Evolutionary conservation across 768 basidiomycete species (phyloP).

Genomic region (Megacollybia marginata): DNA sequence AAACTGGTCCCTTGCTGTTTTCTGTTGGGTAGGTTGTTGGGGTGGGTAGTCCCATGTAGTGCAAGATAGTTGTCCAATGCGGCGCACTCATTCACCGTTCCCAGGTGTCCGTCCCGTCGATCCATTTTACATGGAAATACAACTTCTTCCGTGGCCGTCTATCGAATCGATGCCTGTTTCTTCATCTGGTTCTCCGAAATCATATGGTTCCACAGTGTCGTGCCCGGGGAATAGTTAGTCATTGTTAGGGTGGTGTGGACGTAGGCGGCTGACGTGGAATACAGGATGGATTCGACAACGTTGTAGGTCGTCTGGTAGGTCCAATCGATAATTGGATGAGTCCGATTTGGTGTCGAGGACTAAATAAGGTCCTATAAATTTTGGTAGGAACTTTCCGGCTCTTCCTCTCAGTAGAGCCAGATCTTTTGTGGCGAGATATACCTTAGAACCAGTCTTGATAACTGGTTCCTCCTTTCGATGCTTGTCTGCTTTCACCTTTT

Average conservation of each 20-base stretch:
- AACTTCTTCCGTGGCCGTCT: no score
- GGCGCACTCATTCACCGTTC: no score
- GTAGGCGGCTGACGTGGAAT: slow-evolving; percentile 27
- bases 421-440: slow-evolving; percentile 30
- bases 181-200: slow-evolving; percentile 24
- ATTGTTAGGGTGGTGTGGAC: slow-evolving; percentile 21
- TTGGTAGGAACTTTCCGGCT: slow-evolving; percentile 26
- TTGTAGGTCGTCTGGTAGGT: slow-evolving; percentile 17
- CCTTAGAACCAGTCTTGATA: slow-evolving; percentile 16
- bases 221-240: slow-evolving; percentile 27
- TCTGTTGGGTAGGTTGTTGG: no score
- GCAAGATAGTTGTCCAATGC: no score
- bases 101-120: no score
- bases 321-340: slow-evolving; percentile 20
- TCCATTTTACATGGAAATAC: no score
- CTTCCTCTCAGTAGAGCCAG: slow-evolving; percentile 23
- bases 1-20: no score
- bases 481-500: slow-evolving; percentile 23
- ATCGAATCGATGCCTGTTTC: background rate
- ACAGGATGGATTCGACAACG: slow-evolving; percentile 19
- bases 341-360: slow-evolving; percentile 12
- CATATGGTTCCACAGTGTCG: slow-evolving; percentile 20
- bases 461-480: slow-evolving; percentile 6
- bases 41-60: no score
- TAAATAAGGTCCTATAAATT: slow-evolving; percentile 30